Evolutionary conservation across 371 early-diverging fungal species (phyloP).

Genomic region (Mortierella sp.): DNA sequence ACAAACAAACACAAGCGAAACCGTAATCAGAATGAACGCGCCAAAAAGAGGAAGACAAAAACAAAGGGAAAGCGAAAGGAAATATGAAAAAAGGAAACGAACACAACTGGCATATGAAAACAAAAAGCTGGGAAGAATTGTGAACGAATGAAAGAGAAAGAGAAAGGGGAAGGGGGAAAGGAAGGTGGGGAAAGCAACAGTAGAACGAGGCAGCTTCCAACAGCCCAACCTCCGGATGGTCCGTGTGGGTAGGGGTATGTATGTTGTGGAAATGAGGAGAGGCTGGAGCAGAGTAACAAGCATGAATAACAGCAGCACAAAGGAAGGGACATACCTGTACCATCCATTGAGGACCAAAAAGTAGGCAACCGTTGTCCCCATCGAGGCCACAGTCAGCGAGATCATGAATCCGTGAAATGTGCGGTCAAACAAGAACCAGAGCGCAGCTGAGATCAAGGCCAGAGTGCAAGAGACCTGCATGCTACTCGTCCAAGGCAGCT

Average conservation of each 20-base stretch:
- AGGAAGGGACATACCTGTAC: conserved; percentile 60
- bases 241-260: not conserved
- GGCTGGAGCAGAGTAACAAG: not conserved
- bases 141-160: not conserved
- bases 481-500: conserved; percentile 67
- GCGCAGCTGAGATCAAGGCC: conserved; percentile 63
- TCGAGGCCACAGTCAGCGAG: conserved; percentile 60
- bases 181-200: not conserved
- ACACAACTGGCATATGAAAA: conserved; percentile 8
- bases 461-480: conserved; percentile 68
- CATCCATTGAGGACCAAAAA: conserved; percentile 65
- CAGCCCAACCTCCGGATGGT: not conserved
- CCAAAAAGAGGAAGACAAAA: not conserved
- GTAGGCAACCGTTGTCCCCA: conserved; percentile 68
- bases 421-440: conserved; percentile 76
- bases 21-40: not conserved
- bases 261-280: not conserved
- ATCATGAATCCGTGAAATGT: conserved; percentile 70
- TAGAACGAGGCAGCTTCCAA: not conserved
- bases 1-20: not conserved
- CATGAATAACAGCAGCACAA: not conserved
- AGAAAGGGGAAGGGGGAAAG: not conserved
- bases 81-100: conserved; percentile 11
- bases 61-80: conserved; percentile 3
- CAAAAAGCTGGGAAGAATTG: conserved; percentile 15